Percentiles rank a stretch among this genome's conserved stretches.
phyloP scores from a whole-genome alignment of 805 yeast species.

The Kuraishia hungarica region DNA sequence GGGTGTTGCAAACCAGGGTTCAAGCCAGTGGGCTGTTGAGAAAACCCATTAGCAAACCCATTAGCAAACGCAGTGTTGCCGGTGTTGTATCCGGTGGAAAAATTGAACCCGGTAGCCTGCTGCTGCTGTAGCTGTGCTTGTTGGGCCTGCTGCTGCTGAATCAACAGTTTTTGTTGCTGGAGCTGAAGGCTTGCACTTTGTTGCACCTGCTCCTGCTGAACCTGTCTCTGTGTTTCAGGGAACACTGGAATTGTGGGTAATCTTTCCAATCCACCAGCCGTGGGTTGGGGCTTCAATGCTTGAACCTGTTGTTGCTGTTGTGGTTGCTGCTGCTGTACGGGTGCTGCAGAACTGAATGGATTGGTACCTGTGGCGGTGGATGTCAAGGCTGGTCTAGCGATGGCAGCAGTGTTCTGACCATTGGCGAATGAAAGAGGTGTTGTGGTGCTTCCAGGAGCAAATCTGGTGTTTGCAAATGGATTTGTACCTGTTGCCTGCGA shows the following conservation, averaged over 20 bases:
- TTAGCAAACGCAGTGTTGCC: not conserved
- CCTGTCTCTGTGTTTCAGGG: constrained; percentile 42
- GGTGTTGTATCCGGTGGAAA: not conserved
- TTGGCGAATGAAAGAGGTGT: not conserved
- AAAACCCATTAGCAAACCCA: not conserved
- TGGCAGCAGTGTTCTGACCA: not conserved
- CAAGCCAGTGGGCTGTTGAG: not conserved
- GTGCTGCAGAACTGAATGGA: constrained; percentile 40
- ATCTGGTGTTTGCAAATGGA: constrained; percentile 19
- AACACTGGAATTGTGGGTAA: constrained; percentile 61
- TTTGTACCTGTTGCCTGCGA: constrained; percentile 10
- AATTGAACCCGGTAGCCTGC: not conserved
- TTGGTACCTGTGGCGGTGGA: constrained; percentile 40
- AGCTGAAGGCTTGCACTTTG: constrained; percentile 12
- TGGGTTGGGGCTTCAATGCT: constrained; percentile 37
- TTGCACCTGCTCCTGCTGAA: constrained; percentile 11
- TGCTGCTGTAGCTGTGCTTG: constrained; percentile 4
- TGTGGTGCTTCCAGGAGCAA: constrained; percentile 6
- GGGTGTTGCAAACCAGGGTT: not conserved
- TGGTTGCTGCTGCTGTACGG: constrained; percentile 12
- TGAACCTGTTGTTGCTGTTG: constrained; percentile 10
- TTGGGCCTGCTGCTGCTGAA: constrained; percentile 5
- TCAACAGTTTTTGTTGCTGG: constrained; percentile 12
- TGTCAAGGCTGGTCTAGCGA: not conserved
- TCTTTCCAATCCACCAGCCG: constrained; percentile 68